Evolutionary conservation across 257 asterid species (phyloP), one percentile per base, ranked within the genome.

Genomic region (Perilla frutescens): DNA sequence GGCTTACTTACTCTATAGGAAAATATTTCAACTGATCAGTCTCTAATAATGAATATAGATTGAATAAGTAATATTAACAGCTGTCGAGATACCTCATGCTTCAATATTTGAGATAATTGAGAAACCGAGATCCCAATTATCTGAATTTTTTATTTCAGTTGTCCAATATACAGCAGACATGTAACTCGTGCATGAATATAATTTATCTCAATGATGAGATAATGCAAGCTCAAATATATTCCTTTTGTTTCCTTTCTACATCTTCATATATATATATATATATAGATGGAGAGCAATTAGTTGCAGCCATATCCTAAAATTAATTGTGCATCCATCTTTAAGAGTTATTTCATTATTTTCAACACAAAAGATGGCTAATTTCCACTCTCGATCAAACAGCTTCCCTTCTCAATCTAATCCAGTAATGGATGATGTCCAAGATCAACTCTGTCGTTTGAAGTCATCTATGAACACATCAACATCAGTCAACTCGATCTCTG

Each of bases 361-460:
- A 20, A 20, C 26, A 20, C 26, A 20, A 77, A 73, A 71, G 49
- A 84, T 82, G 84, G 79, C 83, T 11, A 58, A 60, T 34, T 62
- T 53, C 72, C 89, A 83, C 49, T 48, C 73, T 51, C 79, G 85
- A 63, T 80, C 85, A 45, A 79, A 73, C 68, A 86, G 87, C 57
- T 76, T 81, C 48, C 92, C 90, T 26, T 61, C 87, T 5, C 70
- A 75, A 53, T 72, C 90, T 68, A 83, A 83, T 44, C 90, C 92
- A 6, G 50, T 70, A 50, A 31, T 75, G 37, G 54, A 53, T 0
- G 37, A 7, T 8, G 76, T 72, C 4, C 79, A 76, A 62, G 74
- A 79, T 61, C 74, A 73, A 1, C 40, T 83, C 20, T 66, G 58
- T 58, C 85, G 82, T 51, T 69, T 85, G 66, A 83, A 66, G 66